Base-by-base conservation (phyloP, 2,329 filamentous ascomycete species). In the Parastagonospora avenae region DNA sequence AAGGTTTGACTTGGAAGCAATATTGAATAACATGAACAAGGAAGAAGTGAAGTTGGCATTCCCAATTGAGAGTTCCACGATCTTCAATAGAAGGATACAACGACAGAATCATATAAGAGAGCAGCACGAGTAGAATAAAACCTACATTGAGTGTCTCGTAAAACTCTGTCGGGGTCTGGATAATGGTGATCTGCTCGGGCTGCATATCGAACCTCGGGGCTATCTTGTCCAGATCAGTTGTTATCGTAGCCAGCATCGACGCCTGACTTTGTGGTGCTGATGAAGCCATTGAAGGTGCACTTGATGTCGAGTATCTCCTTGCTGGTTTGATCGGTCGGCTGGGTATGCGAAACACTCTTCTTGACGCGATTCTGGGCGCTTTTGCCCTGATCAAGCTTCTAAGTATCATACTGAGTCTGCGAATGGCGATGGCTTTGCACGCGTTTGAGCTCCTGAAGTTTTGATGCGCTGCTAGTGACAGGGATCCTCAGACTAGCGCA, bases 181-280 rank as follows among this genome's bases (percentile, higher is more conserved):
- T 75, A 15, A 99, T 88, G 9, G 83, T 81, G 42, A 99, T 89
- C 51, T 93, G 85, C 4, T 90, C 90, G 1, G 91, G 90, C 24
- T 86, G 79, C 24, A 99, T 81, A 69, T 92, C 90, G 63, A 99
- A 96, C 38, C 90, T 88, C n/a, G 94, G 94, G 3, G 92, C 89
- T 58, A 97, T 85, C 63, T 83, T 88, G 73, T 99, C 94, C 54
- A 99, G 78, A 73, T 99, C 92, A 37, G 80, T 79, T 10, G 84
- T 87, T 47, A 90, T 80, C 11, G 79, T 79, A 12, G 82, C 84
- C 42, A 89, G 74, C 66, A 81, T 78, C 8, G 79, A 78, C 30
- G 63, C 75, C 75, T 69, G 84, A 72, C 69, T 89, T 55, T 64
- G 75, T 38, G 70, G 62, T 50, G 59, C 47, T 45, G 69, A 56